These are phyloP conservation scores for Rhodomyrtus psidioides DNA, from an alignment of 441 rosid species.

Conservation along the genomic window DNA sequence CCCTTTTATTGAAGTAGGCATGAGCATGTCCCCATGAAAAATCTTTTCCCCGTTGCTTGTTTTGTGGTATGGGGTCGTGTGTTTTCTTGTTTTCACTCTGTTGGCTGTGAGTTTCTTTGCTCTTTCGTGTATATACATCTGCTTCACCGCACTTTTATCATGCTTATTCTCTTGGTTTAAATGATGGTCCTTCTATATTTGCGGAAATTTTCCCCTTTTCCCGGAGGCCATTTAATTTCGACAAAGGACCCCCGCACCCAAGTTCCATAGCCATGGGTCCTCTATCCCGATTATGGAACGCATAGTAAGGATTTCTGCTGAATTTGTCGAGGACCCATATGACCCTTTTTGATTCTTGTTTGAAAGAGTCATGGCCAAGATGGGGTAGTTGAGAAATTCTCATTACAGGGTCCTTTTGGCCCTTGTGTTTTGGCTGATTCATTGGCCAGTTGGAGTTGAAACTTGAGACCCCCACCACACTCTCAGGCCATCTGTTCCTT, in stretches of 20 bases:
- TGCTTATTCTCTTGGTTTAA: not conserved
- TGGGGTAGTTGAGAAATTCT: not conserved
- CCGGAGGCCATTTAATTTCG: not conserved
- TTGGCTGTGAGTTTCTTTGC: not conserved
- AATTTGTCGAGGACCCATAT: not conserved
- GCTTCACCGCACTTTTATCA: not conserved
- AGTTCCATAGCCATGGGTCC: too few relatives aligned
- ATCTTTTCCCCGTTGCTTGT: not conserved
- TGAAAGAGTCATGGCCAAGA: not conserved
- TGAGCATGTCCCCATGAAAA: not conserved
- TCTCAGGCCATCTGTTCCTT: not conserved
- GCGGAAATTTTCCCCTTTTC: not conserved
- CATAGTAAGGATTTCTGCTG: not conserved
- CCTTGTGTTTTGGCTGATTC: not conserved
- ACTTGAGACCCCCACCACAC: not conserved
- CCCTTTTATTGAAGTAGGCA: not conserved
- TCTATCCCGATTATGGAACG: not conserved
- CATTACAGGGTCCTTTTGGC: not conserved
- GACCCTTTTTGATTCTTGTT: not conserved
- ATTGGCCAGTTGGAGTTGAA: not conserved
- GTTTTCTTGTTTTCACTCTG: not conserved
- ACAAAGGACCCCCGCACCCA: too few relatives aligned
- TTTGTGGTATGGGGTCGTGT: constrained; percentile 1
- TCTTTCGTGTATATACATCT: not conserved
- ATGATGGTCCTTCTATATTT: not conserved